Evolutionary conservation across 345 rosid species (phyloP).

Genomic region (Heritiera fomes): DNA sequence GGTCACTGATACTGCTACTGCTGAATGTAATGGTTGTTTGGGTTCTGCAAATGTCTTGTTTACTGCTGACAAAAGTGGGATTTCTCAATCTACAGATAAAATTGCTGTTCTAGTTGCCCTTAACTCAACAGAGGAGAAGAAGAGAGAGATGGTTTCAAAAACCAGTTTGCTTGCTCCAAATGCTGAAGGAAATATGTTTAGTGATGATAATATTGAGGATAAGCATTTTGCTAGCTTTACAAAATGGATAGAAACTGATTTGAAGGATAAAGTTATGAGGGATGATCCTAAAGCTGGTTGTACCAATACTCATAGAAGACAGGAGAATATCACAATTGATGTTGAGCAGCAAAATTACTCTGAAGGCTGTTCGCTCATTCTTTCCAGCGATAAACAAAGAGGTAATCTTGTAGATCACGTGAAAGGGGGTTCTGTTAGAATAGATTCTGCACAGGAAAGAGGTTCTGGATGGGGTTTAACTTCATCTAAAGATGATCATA

Average conservation of each 20-base stretch:
- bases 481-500: slow-evolving; percentile 17
- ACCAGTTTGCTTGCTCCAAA: slow-evolving; percentile 17
- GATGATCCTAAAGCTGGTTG: slow-evolving; percentile 23
- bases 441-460: slow-evolving; percentile 21
- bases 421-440: slow-evolving; percentile 19
- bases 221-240: slow-evolving; percentile 26
- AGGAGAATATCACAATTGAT: slow-evolving; percentile 12
- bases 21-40: slow-evolving; percentile 21
- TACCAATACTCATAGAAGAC: slow-evolving; percentile 9
- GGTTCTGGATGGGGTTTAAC: slow-evolving; percentile 21
- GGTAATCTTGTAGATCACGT: slow-evolving; percentile 15
- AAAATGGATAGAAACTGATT: slow-evolving; percentile 25
- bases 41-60: slow-evolving; percentile 19
- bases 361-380: slow-evolving; percentile 18
- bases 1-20: slow-evolving; percentile 14
- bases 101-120: slow-evolving; percentile 7
- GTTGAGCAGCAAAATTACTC: slow-evolving; percentile 22
- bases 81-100: slow-evolving; percentile 22
- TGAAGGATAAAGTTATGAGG: slow-evolving; percentile 22
- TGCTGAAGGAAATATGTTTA: slow-evolving; percentile 13
- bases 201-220: slow-evolving; percentile 25
- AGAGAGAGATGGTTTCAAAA: slow-evolving; percentile 19
- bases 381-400: slow-evolving; percentile 19
- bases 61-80: slow-evolving; percentile 9
- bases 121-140: slow-evolving; percentile 24